Evolutionary conservation across 306 rosid genomes (phyloP), one percentile per base, ranked within the genome.

Genomic region (Cucurbita ficifolia): DNA sequence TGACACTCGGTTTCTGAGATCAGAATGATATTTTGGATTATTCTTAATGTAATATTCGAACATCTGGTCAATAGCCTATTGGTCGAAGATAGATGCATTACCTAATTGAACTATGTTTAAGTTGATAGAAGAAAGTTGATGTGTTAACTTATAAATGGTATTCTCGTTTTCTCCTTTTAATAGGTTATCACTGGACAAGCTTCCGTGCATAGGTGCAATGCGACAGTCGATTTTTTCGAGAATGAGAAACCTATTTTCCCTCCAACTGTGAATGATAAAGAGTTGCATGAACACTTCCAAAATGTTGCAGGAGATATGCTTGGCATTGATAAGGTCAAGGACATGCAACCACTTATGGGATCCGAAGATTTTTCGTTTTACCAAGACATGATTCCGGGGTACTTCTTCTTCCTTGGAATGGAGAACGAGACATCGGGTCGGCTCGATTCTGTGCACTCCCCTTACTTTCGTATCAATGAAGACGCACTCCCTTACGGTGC

Each of bases 161-260:
- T 40, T 64, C 48, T 72, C 58, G 78, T 76, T 51, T 16, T 4
- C 75, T 76, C 70, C 62, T 61, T 75, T 33, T 35, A 29, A 75
- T 75, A 94, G 96, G 92, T 90, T 74, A 94, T 91, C 78, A 79
- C 40, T 4, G 88, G 86, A 17, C 98, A 94, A 82, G 97, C 98
- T 70, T 72, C 88, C 0, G 98, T 94, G 40, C 97, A 87, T 29
- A 86, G 95, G 83, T 90, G 98, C 86, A 90, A 86, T 77, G 97
- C 95, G 19, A 87, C 83, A 0, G 89, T 94, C 29, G 50, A 69
- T 72, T 94, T 90, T 78, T 29, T 69, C 24, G 86, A 84, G 2
- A 82, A 72, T 5, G 78, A 39, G 76, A 75, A 49, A 12, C 82
- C 84, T 36, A 68, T 54, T 73, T 86, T 67, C 78, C 98, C 96